These are phyloP conservation scores for Erythrobasidium yunnanense DNA, from an alignment of 768 basidiomycete genomes.

Conservation along the genomic window DNA sequence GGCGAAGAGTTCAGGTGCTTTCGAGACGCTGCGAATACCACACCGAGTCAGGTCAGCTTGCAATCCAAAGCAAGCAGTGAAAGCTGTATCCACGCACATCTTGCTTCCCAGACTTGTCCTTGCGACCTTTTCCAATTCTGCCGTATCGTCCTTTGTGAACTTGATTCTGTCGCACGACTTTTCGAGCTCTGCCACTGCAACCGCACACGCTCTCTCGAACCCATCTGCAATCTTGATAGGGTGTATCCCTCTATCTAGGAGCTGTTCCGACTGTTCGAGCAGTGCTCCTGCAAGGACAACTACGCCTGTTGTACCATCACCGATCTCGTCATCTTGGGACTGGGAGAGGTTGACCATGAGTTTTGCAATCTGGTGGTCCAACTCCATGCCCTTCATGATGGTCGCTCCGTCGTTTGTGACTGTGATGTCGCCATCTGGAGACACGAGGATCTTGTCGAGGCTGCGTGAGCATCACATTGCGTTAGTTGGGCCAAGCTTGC, in stretches of 20 bases:
- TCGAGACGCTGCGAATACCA: slow-evolving; percentile 63
- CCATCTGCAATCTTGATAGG: slow-evolving; percentile 98
- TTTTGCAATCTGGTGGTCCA: slow-evolving; percentile 98
- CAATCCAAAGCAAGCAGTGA: no score
- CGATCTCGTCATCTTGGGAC: slow-evolving; percentile 98
- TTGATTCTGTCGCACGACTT: slow-evolving; percentile 78
- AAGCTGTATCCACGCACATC: slow-evolving; percentile 52
- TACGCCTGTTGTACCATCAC: slow-evolving; percentile 97
- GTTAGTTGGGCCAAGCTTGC: no score
- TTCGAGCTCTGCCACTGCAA: slow-evolving; percentile 83
- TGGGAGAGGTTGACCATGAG: slow-evolving; percentile 90
- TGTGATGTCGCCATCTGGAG: slow-evolving; percentile 88
- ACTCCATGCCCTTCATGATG: slow-evolving; percentile 53
- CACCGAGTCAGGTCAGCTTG: slow-evolving; percentile 10
- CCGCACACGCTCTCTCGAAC: slow-evolving; percentile 83
- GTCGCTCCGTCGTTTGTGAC: slow-evolving; percentile 99
- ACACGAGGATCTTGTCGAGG: slow-evolving; percentile 86
- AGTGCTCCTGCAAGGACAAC: slow-evolving; percentile 94
- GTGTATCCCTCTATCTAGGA: slow-evolving; percentile 99
- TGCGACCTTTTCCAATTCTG: slow-evolving; percentile 79
- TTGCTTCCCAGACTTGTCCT: slow-evolving; percentile 96
- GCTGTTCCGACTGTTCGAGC: slow-evolving; percentile 79
- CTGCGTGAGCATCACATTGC: no score
- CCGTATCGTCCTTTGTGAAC: slow-evolving; percentile 66
- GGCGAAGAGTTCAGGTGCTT: slow-evolving; percentile 88